phyloP scores from a whole-genome alignment of 2,329 filamentous ascomycete genomes.

The Claviceps digitariae region DNA sequence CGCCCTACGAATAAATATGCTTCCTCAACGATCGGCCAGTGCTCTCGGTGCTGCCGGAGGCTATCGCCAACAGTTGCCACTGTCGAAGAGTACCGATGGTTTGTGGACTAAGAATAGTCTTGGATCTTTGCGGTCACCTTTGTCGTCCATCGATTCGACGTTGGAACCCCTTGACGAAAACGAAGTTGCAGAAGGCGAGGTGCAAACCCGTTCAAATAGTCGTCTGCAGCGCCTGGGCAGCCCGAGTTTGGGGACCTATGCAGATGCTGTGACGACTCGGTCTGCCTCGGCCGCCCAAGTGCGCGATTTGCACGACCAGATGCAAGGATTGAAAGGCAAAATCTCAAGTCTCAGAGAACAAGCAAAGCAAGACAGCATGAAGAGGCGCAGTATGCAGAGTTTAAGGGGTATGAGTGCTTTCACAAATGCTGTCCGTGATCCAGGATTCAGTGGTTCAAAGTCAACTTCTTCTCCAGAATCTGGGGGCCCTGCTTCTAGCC shows the following conservation, averaged over 20 bases:
- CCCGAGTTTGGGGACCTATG: conserved; percentile 28
- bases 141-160: conserved; percentile 26
- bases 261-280: conserved; percentile 41
- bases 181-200: conserved; percentile 15
- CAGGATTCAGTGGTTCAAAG: conserved; percentile 8
- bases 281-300: conserved; percentile 62
- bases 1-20: conserved; percentile 16
- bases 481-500: conserved; percentile 1
- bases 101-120: conserved; percentile 16
- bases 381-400: conserved; percentile 63
- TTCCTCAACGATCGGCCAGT: conserved; percentile 47
- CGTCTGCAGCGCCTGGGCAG: conserved; percentile 27
- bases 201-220: conserved; percentile 16
- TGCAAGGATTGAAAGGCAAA: conserved; percentile 73
- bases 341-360: conserved; percentile 70
- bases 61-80: conserved; percentile 36
- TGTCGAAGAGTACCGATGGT: conserved; percentile 31
- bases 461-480: conserved; percentile 8
- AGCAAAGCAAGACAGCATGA: conserved; percentile 64
- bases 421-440: conserved; percentile 45
- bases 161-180: conserved; percentile 43
- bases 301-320: conserved; percentile 64
- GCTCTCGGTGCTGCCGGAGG: conserved; percentile 46
- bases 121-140: conserved; percentile 22
- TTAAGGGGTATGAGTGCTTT: conserved; percentile 67